A percentile compares a stretch with the other conserved stretches of the same genome.
phyloP scores from a whole-genome alignment of 106 monocot genomes.

The Hemerocallis citrina region DNA sequence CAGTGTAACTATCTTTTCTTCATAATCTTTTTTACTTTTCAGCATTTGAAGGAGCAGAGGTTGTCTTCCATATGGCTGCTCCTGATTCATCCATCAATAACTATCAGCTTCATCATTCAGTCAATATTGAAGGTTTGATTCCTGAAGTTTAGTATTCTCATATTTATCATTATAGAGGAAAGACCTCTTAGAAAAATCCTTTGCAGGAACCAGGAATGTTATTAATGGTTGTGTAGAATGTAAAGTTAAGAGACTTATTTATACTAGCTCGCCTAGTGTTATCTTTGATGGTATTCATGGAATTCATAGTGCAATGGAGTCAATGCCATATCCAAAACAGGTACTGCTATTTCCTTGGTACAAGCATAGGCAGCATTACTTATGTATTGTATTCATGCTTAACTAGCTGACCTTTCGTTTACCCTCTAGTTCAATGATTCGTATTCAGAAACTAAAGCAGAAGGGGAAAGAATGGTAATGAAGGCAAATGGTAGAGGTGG shows the following conservation, averaged over 20 bases:
- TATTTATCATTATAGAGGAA: not conserved
- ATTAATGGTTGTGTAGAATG: slow-evolving; percentile 89
- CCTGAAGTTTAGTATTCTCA: not conserved
- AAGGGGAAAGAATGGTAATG: slow-evolving; percentile 77
- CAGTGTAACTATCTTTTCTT: too few relatives aligned
- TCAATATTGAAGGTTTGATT: slow-evolving; percentile 82
- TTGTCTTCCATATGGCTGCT: slow-evolving; percentile 96
- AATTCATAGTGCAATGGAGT: slow-evolving; percentile 65
- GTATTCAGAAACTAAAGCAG: slow-evolving; percentile 96
- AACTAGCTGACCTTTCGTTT: not conserved
- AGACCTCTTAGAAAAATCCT: not conserved
- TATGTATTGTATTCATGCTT: not conserved
- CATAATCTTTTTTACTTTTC: slow-evolving; percentile 2
- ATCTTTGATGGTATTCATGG: slow-evolving; percentile 93
- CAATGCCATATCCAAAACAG: slow-evolving; percentile 75
- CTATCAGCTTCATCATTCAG: slow-evolving; percentile 88
- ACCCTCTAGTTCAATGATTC: slow-evolving; percentile 86
- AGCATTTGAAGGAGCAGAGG: slow-evolving; percentile 74
- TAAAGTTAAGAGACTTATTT: slow-evolving; percentile 86
- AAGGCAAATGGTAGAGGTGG: slow-evolving; percentile 81
- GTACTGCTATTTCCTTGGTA: slow-evolving; percentile 18
- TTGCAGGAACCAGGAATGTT: slow-evolving; percentile 88
- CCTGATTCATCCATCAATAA: slow-evolving; percentile 98
- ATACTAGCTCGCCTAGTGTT: slow-evolving; percentile 97
- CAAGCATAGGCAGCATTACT: not conserved